Percentiles rank a stretch among this genome's conserved stretches.
Evolutionary conservation across 495 filamentous ascomycete genomes (phyloP).

Genomic region (Penicillium lagena): DNA sequence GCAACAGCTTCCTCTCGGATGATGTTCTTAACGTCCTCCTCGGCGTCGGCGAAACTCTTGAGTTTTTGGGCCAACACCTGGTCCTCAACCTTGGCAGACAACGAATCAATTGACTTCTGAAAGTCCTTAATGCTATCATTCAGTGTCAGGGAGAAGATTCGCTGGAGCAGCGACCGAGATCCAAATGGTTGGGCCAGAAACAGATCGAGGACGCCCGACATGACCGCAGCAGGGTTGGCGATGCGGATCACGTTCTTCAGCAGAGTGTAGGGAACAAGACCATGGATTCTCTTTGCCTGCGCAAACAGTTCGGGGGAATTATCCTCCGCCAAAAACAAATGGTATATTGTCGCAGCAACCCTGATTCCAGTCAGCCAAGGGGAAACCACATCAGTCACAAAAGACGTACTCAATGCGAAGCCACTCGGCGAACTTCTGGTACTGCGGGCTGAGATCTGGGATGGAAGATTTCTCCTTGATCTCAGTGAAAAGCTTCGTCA

Average conservation of each 20-base stretch:
- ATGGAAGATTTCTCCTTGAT: constrained; percentile 83
- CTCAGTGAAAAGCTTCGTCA: constrained; percentile 89
- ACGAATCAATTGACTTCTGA: constrained; percentile 75
- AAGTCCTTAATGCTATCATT: constrained; percentile 82
- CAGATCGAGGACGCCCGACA: constrained; percentile 85
- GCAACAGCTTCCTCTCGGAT: constrained; percentile 63
- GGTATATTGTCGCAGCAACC: constrained; percentile 93
- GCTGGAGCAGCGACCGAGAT: constrained; percentile 79
- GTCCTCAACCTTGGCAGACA: constrained; percentile 71
- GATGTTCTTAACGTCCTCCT: constrained; percentile 64
- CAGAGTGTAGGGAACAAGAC: constrained; percentile 82
- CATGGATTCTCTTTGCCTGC: constrained; percentile 88
- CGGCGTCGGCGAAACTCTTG: constrained; percentile 65
- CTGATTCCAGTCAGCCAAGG: constrained; percentile 21
- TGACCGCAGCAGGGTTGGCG: constrained; percentile 92
- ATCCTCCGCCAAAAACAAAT: constrained; percentile 95
- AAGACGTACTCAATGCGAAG: constrained; percentile 72
- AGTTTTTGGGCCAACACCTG: constrained; percentile 74
- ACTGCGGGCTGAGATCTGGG: constrained; percentile 83
- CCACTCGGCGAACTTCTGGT: constrained; percentile 98
- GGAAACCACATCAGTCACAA: not conserved
- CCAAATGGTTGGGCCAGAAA: constrained; percentile 95
- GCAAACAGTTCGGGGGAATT: constrained; percentile 95
- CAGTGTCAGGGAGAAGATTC: constrained; percentile 86
- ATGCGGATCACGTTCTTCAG: constrained; percentile 96